Percentiles rank a stretch among this genome's conserved stretches.
phyloP scores from a whole-genome alignment of 2,329 filamentous ascomycete genomes.

The Saccharata proteae region DNA sequence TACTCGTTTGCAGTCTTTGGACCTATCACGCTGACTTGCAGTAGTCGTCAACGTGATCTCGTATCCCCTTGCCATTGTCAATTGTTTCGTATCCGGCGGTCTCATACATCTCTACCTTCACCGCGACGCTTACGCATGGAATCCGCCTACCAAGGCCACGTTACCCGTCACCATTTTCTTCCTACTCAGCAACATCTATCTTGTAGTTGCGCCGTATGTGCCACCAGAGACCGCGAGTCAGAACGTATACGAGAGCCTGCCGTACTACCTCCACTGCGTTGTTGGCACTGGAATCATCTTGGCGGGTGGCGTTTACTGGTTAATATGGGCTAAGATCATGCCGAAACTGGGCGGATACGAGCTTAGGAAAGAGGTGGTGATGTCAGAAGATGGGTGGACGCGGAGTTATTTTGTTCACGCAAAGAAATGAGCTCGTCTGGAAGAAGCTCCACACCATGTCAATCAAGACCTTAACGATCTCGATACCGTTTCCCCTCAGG shows the following conservation, averaged over 20 bases:
- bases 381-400: constrained; percentile 27
- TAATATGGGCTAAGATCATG: constrained; percentile 38
- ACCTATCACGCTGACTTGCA: constrained; percentile 9
- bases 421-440: constrained; percentile 7
- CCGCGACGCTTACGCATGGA: constrained; percentile 32
- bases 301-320: constrained; percentile 39
- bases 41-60: constrained; percentile 43
- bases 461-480: no score
- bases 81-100: constrained; percentile 38
- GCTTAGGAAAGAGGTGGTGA: constrained; percentile 22
- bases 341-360: constrained; percentile 30
- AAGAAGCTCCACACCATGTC: no score
- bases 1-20: no score
- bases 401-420: constrained; percentile 24
- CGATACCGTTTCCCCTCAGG: no score
- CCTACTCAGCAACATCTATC: constrained; percentile 40
- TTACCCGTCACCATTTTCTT: constrained; percentile 41
- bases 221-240: constrained; percentile 33
- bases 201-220: constrained; percentile 40
- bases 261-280: constrained; percentile 43
- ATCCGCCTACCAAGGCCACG: constrained; percentile 37
- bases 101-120: constrained; percentile 36
- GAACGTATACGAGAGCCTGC: constrained; percentile 40
- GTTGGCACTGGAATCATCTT: constrained; percentile 39
- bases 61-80: constrained; percentile 49